Base-by-base conservation (phyloP, 768 basidiomycete genomes). In the Suillus variegatus region DNA sequence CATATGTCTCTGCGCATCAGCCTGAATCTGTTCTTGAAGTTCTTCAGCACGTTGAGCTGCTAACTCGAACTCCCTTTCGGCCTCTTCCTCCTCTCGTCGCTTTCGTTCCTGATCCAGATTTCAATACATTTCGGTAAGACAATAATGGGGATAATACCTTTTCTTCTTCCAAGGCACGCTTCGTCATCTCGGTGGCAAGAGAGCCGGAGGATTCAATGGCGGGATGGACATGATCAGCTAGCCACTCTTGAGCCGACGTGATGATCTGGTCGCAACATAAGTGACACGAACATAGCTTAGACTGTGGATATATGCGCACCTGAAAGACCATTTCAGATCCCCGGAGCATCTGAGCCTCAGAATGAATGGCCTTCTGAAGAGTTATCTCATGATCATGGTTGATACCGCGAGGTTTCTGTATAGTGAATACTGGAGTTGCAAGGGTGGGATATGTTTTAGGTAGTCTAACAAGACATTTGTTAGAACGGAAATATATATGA, bases 381-480 rank as follows among this genome's bases (percentile, higher is more conserved):
- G 80, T 85, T 52, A 80, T 76, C 55, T 89, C 77, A 66, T 91
- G 81, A n/a, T 85, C 84, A 38, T 83, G 79, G 46, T 74, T 79
- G 40, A 94, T 71, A 28, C 91, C 91, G 41, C 81, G 77, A 61
- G 90, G 89, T 70, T 85, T 89, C 74, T 89, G 85, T 47, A 93
- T 83, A 8, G 84, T 80, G 68, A 94, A 91, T 1, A 82, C 84
- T 8, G 92, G 89, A 49, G 82, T 84, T 35, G 90, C 88, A 62
- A 90, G 84, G 5, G 79, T 78, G n/a, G 93, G 93, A 72, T 94
- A 94, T 61, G 91, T 92, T 76, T 88, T 92, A 4, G 93, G 91
- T 65, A 94, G 87, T 74, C 91, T 93, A 43, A 1, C 52, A 5
- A 66, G 44, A 32, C 18, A 18, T 28, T 62, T 67, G 65, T 63